These are phyloP conservation scores for Forsythia viridissima DNA, from an alignment of 257 asterid genomes.

Conservation along the genomic window DNA sequence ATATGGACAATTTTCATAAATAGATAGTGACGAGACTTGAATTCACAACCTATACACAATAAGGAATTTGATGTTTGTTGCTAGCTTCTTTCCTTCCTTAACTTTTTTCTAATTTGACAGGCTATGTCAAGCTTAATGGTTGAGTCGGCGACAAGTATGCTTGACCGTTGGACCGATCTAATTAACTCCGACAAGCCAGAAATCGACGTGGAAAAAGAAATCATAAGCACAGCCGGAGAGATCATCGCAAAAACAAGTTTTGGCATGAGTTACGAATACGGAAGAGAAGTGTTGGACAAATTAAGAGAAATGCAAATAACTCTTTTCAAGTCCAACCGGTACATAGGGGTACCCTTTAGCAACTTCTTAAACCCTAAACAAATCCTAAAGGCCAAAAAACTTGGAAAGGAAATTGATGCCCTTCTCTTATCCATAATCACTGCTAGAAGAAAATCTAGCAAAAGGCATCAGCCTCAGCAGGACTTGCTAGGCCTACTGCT, in stretches of 20 bases:
- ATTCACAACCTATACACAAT: neutral
- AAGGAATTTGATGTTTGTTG: too few species aligned
- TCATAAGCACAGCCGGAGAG: slow-evolving; percentile 71
- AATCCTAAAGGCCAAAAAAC: slow-evolving; percentile 45
- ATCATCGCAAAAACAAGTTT: slow-evolving; percentile 79
- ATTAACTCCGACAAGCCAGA: slow-evolving; percentile 51
- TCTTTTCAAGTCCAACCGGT: slow-evolving; percentile 70
- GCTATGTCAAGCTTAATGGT: slow-evolving; percentile 76
- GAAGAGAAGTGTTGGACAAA: slow-evolving; percentile 58
- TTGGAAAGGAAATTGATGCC: slow-evolving; percentile 69
- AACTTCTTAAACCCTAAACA: slow-evolving; percentile 54
- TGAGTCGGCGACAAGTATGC: slow-evolving; percentile 62
- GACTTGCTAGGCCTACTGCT: slow-evolving; percentile 70
- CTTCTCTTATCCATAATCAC: slow-evolving; percentile 52
- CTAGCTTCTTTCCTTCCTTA: neutral
- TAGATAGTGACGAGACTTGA: neutral
- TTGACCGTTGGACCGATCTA: slow-evolving; percentile 59
- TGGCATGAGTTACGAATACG: slow-evolving; percentile 59
- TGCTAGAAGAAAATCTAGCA: slow-evolving; percentile 26
- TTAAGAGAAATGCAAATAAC: slow-evolving; percentile 67
- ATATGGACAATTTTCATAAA: too few species aligned
- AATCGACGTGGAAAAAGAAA: slow-evolving; percentile 72
- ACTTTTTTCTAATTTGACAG: slow-evolving; percentile 29
- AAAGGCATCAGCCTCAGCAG: slow-evolving; percentile 10
- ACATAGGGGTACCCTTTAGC: slow-evolving; percentile 84